Evolutionary conservation across 768 basidiomycete species (phyloP).

Genomic region (Pulveroboletus ravenelii): DNA sequence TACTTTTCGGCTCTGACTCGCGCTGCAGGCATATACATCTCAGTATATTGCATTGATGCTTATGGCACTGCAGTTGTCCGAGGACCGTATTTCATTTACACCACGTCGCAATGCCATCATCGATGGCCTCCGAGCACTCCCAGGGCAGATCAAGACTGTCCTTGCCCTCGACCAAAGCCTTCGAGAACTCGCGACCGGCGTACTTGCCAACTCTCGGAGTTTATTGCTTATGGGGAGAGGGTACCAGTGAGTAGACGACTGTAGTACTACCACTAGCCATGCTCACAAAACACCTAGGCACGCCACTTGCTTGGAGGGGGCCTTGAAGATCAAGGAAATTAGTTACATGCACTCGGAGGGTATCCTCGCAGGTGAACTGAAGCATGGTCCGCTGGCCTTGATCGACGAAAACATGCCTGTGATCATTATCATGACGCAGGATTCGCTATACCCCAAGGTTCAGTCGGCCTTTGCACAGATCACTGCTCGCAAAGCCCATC

Average conservation of each 20-base stretch:
- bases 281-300: constrained; percentile 42
- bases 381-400: constrained; percentile 96
- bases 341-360: constrained; percentile 66
- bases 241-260: constrained; percentile 68
- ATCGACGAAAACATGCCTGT: constrained; percentile 99
- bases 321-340: constrained; percentile 99
- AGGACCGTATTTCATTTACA: constrained; percentile 92
- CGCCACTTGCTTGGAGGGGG: constrained; percentile 97
- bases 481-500: constrained; percentile 93
- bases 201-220: constrained; percentile 73
- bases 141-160: constrained; percentile 81
- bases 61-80: constrained; percentile 97
- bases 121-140: constrained; percentile 85
- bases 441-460: constrained; percentile 97
- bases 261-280: neutral
- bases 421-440: constrained; percentile 99
- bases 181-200: constrained; percentile 79
- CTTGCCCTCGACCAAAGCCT: constrained; percentile 73
- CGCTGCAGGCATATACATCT: constrained; percentile 84
- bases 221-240: constrained; percentile 96
- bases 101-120: constrained; percentile 92
- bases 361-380: constrained; percentile 97
- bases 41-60: constrained; percentile 98
- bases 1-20: neutral
- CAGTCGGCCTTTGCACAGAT: constrained; percentile 96